These are phyloP conservation scores for Trichomonascaceae sp. DNA, from an alignment of 1,139 yeast species.

Conservation along the genomic window DNA sequence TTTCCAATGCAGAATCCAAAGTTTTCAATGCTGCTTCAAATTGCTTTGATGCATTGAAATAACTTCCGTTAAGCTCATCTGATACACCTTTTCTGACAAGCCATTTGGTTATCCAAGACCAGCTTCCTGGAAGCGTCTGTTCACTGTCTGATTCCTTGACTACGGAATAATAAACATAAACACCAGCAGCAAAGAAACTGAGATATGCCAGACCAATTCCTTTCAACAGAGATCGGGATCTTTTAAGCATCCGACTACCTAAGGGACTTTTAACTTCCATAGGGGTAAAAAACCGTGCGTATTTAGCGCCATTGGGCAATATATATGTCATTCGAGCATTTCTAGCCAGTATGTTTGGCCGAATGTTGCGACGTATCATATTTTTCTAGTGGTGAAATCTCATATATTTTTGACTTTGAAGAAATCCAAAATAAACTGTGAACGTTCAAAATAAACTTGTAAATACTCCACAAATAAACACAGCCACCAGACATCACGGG, in stretches of 20 bases:
- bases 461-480: background rate
- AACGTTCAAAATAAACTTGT: too few relatives aligned
- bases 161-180: slow-evolving; percentile 1
- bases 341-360: background rate
- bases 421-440: background rate
- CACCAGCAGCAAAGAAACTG: background rate
- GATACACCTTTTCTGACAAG: slow-evolving; percentile 28
- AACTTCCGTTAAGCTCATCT: slow-evolving; percentile 25
- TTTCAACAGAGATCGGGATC: slow-evolving; percentile 4
- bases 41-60: slow-evolving; percentile 17
- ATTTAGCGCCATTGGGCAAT: background rate
- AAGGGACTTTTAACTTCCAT: background rate
- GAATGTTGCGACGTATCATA: background rate
- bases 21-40: slow-evolving; percentile 25
- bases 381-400: background rate
- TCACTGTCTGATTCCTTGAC: slow-evolving; percentile 20
- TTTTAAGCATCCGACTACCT: slow-evolving; percentile 3
- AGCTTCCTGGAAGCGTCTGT: slow-evolving; percentile 29
- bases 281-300: slow-evolving; percentile 1
- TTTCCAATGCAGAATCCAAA: slow-evolving; percentile 15
- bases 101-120: slow-evolving; percentile 28
- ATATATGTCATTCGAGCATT: background rate
- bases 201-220: slow-evolving; percentile 8
- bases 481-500: background rate
- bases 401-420: background rate